Evolutionary conservation across 352 stramenopile species (phyloP).

Genomic region (Globisporangium middletonii): DNA sequence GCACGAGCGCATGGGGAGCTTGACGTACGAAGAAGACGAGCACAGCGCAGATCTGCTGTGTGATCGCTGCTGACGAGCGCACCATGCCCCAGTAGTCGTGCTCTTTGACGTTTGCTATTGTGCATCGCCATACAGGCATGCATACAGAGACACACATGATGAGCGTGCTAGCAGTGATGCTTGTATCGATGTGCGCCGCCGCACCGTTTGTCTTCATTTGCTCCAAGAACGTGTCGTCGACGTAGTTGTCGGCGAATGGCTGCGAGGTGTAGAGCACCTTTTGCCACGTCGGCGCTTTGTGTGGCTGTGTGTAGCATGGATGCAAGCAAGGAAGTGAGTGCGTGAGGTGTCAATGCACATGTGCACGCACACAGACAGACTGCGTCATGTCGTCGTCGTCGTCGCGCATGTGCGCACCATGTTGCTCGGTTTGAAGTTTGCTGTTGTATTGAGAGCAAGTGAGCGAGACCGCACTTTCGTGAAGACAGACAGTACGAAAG

Average conservation of each 20-base stretch:
- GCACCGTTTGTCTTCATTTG: constrained; percentile 88
- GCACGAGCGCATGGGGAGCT: background rate
- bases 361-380: too few relatives aligned
- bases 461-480: background rate
- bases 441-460: background rate
- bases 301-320: background rate
- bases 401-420: too few relatives aligned
- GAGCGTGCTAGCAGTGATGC: too few relatives aligned
- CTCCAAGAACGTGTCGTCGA: constrained; percentile 85
- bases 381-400: too few relatives aligned
- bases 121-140: too few relatives aligned
- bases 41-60: constrained; percentile 85
- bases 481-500: background rate
- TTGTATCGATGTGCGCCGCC: background rate
- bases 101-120: constrained; percentile 68
- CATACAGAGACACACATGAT: background rate
- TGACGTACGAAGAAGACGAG: constrained; percentile 84
- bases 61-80: constrained; percentile 77
- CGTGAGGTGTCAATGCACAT: too few relatives aligned
- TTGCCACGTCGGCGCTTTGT: constrained; percentile 35
- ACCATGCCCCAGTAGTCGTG: constrained; percentile 85
- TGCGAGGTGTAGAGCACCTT: constrained; percentile 88
- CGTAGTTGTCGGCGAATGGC: constrained; percentile 89
- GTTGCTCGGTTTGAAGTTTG: too few relatives aligned
- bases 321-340: too few relatives aligned